A percentile compares a stretch with the other conserved stretches of the same genome.
Evolutionary conservation across 371 early-diverging fungal species (phyloP).

Genomic region (Rhizopus arrhizus): DNA sequence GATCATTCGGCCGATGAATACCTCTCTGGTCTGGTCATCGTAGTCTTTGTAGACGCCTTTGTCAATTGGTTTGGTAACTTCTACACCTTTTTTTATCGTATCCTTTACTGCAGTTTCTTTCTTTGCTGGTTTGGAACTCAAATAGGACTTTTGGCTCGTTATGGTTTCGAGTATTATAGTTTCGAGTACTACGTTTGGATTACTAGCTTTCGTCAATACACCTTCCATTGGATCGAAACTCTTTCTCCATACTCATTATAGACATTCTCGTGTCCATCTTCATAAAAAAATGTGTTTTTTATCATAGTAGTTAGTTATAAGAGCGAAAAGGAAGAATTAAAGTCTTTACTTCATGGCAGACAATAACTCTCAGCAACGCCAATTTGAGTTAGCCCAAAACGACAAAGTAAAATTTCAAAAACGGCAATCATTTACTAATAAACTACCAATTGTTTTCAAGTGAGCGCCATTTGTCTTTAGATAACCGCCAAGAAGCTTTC

Average conservation of each 20-base stretch:
- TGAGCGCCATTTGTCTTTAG: no score
- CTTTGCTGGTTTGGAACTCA: constrained; percentile 13
- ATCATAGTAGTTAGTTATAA: constrained; percentile 7
- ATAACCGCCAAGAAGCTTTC: no score
- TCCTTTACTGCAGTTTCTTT: constrained; percentile 11
- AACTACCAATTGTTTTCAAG: no score
- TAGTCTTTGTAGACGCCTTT: constrained; percentile 10
- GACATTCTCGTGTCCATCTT: constrained; percentile 17
- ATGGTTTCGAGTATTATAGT: no score
- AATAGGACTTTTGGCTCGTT: constrained; percentile 13
- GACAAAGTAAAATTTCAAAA: constrained; percentile 7
- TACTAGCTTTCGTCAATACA: constrained; percentile 12
- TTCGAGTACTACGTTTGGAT: constrained; percentile 13
- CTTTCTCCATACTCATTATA: no score
- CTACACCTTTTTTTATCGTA: constrained; percentile 9
- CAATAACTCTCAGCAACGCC: constrained; percentile 6
- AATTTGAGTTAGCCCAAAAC: constrained; percentile 8
- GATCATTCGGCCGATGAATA: constrained; percentile 12
- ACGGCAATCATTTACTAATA: no score
- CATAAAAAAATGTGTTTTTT: constrained; percentile 16
- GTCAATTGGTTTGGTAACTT: constrained; percentile 3
- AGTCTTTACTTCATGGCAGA: constrained; percentile 3
- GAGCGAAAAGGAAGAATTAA: constrained; percentile 8
- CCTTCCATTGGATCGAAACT: constrained; percentile 15
- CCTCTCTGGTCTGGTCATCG: constrained; percentile 12